Base-by-base conservation (phyloP, 2,329 filamentous ascomycete genomes). In the Colletotrichum plurivorum region DNA sequence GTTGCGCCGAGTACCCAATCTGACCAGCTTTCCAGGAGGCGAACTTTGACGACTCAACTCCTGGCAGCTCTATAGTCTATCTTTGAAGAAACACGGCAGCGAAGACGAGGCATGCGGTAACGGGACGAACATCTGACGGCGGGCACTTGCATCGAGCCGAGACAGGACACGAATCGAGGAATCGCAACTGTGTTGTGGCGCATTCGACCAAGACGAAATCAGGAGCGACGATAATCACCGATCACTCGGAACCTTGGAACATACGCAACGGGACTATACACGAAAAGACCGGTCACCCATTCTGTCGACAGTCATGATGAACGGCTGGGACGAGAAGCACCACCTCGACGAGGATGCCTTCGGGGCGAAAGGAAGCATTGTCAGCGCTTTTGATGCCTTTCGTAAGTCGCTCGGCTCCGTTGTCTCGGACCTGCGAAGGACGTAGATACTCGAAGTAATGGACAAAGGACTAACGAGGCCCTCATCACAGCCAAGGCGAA, bases 311-410 rank as follows among this genome's bases (percentile, higher is more conserved):
- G 46, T 45, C 45, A 75, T 53, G 48, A 96, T 97, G 94, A 93
- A 96, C 87, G 93, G 92, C 76, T 95, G 92, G 83, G 85, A 90
- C 74, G 87, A 92, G 76, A 87, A 89, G 74, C 85, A 85, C 73
- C 87, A 61, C 22, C 71, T 95, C 74, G 88, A 94, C 76, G 94
- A 97, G 76, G 92, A 93, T 79, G 84, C 89, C 72, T 97, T 97
- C 83, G 93, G 89, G 76, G 91, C 93, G 75, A 91, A 92, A 78
- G 86, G 89, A 64, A 85, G 82, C 79, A 88, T 92, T 67, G 89
- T 97, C 76, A 92, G 91, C 81, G 94, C 95, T 69, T 99, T 99
- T 82, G 96, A 99, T 85, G 95, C 95, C 73, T 99, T 99, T 80
- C 95, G 94, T 97, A 89, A 78, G 93, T 68, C 41, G n/a, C 5